phyloP scores from a whole-genome alignment of 305 asterid genomes.

The Solanum hybrid region DNA sequence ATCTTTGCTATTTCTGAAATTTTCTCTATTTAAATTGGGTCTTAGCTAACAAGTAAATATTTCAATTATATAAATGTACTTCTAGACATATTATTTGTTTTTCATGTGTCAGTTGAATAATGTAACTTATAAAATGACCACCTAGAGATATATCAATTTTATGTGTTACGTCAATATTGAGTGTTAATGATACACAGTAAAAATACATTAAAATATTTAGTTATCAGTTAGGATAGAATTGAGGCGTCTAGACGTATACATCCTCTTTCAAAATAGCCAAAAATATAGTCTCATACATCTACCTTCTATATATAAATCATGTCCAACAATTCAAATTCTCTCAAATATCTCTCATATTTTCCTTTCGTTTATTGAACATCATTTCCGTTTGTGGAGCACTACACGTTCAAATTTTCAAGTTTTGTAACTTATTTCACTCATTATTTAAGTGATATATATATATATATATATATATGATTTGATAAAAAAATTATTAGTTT shows the following conservation, averaged over 20 bases:
- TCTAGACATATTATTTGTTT: neutral
- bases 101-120: neutral
- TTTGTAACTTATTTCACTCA: neutral
- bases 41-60: neutral
- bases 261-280: neutral
- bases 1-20: too few relatives aligned
- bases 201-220: rapidly evolving
- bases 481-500: too few relatives aligned
- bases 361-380: neutral
- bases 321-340: neutral
- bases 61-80: neutral
- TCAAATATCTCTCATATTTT: neutral
- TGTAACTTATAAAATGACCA: neutral
- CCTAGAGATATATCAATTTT: neutral
- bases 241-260: neutral
- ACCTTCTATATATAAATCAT: neutral
- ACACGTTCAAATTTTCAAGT: neutral
- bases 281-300: neutral
- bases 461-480: too few relatives aligned
- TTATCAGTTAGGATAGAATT: too few relatives aligned
- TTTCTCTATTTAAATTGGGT: too few relatives aligned
- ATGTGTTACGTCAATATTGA: too few relatives aligned
- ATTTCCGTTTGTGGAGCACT: neutral
- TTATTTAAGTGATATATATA: too few relatives aligned
- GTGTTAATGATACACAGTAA: too few relatives aligned